A percentile compares a stretch with the other conserved stretches of the same genome.
These are phyloP conservation scores for Vicia sativa DNA, from an alignment of 306 rosid genomes.

Conservation along the genomic window DNA sequence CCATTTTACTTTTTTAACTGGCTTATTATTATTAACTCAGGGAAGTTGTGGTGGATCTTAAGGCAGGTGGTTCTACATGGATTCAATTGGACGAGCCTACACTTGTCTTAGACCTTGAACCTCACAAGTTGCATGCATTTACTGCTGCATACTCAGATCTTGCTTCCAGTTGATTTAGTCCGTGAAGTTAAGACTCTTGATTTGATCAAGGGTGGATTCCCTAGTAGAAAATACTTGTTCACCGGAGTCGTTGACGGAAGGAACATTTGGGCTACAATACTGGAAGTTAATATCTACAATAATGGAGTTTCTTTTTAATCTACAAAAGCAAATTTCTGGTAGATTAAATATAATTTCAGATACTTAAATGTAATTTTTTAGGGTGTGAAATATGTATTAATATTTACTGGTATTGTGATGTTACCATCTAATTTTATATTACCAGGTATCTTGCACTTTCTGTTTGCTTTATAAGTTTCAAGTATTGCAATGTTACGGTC, in stretches of 20 bases:
- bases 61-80: constrained; percentile 87
- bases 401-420: not conserved
- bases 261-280: constrained; percentile 96
- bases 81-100: constrained; percentile 92
- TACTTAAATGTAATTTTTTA: not conserved
- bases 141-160: constrained; percentile 70
- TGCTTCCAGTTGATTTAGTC: constrained; percentile 67
- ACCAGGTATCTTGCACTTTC: constrained; percentile 28
- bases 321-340: constrained; percentile 8
- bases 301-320: constrained; percentile 26
- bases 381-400: constrained; percentile 6
- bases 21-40: constrained; percentile 46
- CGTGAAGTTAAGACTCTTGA: constrained; percentile 73
- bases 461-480: constrained; percentile 26
- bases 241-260: constrained; percentile 95
- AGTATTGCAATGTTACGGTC: constrained; percentile 9
- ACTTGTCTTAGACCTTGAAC: constrained; percentile 76
- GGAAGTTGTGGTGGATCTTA: constrained; percentile 83
- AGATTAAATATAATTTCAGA: constrained; percentile 6
- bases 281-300: constrained; percentile 13
- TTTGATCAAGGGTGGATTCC: constrained; percentile 70
- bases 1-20: constrained; percentile 33
- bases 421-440: not conserved
- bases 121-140: constrained; percentile 69
- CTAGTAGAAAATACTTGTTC: constrained; percentile 74